phyloP scores from a whole-genome alignment of 352 stramenopile species.

The Phytophthora fragariaefolia region DNA sequence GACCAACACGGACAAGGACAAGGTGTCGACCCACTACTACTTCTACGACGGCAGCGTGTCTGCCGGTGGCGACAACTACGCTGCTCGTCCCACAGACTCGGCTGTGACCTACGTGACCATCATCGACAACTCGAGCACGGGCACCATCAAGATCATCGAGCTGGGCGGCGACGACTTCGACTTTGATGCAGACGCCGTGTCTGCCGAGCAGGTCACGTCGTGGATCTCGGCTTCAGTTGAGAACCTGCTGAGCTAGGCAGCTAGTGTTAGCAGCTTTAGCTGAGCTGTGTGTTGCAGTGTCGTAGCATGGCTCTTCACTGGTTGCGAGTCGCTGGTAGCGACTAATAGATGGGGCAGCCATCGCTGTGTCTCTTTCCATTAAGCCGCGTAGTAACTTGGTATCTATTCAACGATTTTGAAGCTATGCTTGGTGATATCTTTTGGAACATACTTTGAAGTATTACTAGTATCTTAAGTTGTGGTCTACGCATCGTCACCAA shows the following conservation, averaged over 20 bases:
- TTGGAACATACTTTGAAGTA: too few species aligned
- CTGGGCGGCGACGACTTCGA: slow-evolving; percentile 51
- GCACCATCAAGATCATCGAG: slow-evolving; percentile 55
- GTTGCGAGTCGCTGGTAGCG: background rate
- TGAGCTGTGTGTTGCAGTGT: slow-evolving; percentile 19
- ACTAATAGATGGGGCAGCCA: slow-evolving; percentile 28
- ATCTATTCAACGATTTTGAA: slow-evolving; percentile 25
- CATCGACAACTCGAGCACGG: slow-evolving; percentile 48
- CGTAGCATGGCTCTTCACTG: slow-evolving; percentile 11
- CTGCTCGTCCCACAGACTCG: slow-evolving; percentile 35
- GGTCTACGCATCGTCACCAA: background rate
- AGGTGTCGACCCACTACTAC: slow-evolving; percentile 80
- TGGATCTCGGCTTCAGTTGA: slow-evolving; percentile 48
- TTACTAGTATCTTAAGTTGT: slow-evolving; percentile 9
- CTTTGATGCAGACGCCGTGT: slow-evolving; percentile 39
- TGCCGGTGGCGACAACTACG: slow-evolving; percentile 53
- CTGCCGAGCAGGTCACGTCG: slow-evolving; percentile 35
- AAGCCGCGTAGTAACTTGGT: slow-evolving; percentile 23
- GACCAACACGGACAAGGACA: slow-evolving; percentile 58
- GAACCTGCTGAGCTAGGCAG: slow-evolving; percentile 41
- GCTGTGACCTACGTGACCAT: slow-evolving; percentile 59
- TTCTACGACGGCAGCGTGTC: slow-evolving; percentile 63
- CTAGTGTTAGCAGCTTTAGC: background rate
- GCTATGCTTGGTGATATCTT: background rate
- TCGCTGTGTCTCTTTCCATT: slow-evolving; percentile 3